Percentiles rank a stretch among this genome's conserved stretches.
phyloP scores from a whole-genome alignment of 2,329 filamentous ascomycete species.

The Colletotrichum liriopes region DNA sequence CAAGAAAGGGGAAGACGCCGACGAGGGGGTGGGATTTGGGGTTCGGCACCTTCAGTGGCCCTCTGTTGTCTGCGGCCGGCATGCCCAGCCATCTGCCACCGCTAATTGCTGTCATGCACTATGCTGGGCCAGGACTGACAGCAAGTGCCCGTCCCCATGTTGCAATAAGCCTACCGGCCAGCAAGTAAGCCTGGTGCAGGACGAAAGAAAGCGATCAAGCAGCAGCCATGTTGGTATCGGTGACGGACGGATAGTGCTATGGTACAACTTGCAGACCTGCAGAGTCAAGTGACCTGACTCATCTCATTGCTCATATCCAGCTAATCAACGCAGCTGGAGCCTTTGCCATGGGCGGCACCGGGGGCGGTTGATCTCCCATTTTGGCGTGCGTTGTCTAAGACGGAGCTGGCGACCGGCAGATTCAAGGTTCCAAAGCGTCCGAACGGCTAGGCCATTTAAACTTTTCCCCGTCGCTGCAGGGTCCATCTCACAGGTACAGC shows the following conservation, averaged over 20 bases:
- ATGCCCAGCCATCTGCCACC: constrained; percentile 2
- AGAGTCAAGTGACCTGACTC: constrained; percentile 34
- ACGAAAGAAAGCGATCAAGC: neutral
- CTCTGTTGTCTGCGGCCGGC: neutral
- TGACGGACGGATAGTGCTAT: neutral
- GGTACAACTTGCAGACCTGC: constrained; percentile 8
- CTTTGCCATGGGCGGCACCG: constrained; percentile 1
- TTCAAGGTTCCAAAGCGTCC: constrained; percentile 21
- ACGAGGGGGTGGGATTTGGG: no score
- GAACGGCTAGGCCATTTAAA: constrained; percentile 35
- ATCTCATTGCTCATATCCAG: constrained; percentile 16
- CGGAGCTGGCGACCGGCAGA: constrained; percentile 28
- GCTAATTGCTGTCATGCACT: constrained; percentile 28
- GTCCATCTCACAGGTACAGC: constrained; percentile 30
- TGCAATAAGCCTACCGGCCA: neutral
- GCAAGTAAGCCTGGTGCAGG: neutral
- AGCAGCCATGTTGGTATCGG: constrained; percentile 14
- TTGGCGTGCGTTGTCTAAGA: constrained; percentile 6
- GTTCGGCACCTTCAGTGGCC: neutral
- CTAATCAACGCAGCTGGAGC: constrained; percentile 22
- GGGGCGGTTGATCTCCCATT: neutral
- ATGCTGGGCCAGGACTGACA: constrained; percentile 22
- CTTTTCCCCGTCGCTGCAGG: constrained; percentile 38
- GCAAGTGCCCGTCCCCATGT: constrained; percentile 8
- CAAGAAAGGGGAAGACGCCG: neutral